Base-by-base conservation (phyloP, 2,329 filamentous ascomycete genomes). In the Drechslerella stenobrocha region DNA sequence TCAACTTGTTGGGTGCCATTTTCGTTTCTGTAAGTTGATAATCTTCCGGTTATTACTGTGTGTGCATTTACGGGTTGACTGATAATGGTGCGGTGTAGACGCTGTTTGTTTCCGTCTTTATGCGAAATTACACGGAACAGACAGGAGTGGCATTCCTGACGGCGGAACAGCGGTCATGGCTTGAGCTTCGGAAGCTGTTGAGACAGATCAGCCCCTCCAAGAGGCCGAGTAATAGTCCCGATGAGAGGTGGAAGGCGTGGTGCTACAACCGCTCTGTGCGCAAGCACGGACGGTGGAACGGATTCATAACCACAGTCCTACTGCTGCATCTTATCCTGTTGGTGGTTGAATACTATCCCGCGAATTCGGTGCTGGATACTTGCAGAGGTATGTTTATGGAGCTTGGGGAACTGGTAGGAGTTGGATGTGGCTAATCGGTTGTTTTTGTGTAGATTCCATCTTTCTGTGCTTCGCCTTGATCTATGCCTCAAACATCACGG, bases 121-220 rank as follows among this genome's bases (percentile, higher is more conserved):
- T 98, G 93, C 89, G 93, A 69, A 98, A 96, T 76, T 98, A 98
- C 77, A 98, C 93, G 0, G 93, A 98, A 77, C 91, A 97, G 77
- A 98, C 93, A 0, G 93, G 93, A 1, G 93, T 98, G 42, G 93
- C 93, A 1, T 98, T 92, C 75, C 79, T 98, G 73, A 98, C 93
- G 0, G 87, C 91, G 0, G 93, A 98, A 73, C 93, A 98, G 76
- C 86, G 93, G 72, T 96, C 92, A 0, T 98, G 93, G 93, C 83
- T 98, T 11, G 93, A 98, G 76, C 78, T 98, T 72, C 84, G 93
- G 60, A 98, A 98, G 77, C 80, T 96, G 22, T 80, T 98, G 35
- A 84, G 89, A 52, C 93, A 97, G 75, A 90, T 98, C 8, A 92
- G 91, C 2, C 93, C 93, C 2, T 96, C 93, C 0, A 97, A 96